Evolutionary conservation across 257 asterid genomes (phyloP), one percentile per base, ranked within the genome.

Genomic region (Solanum pennellii): DNA sequence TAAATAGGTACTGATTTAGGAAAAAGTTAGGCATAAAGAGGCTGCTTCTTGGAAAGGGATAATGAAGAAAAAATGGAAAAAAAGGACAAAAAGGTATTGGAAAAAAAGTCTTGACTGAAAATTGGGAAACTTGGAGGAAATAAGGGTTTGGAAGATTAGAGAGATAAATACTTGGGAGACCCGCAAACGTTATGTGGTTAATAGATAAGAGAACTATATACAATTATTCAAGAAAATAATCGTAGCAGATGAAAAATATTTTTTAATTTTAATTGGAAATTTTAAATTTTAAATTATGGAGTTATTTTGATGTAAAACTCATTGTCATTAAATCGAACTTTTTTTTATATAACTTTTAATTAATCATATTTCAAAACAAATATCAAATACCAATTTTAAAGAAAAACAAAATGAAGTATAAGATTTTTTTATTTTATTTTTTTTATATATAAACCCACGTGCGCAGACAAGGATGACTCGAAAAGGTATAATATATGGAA

Each of bases 391-490:
- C 35, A 0, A 33, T 33, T 0, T 0, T 0, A 1, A 6, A 27
- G 6, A 14, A 14, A 12, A 69, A 25, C 0, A 27, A 66, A 60
- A 60, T 9, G 3, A 60, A 60, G 7, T 62, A 33, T 33, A 33
- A 33, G 33, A 31, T 31, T 31, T 31, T 3, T 33, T 33, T 33
- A 31, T 33, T 33, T 33, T 33, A n/a, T n/a, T 33, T 33, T 3
- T 33, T 33, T 82, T n/a, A n/a, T 88, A 25, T 3, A 56, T 0
- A 93, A 60, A 90, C 76, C 56, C 93, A 94, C 94, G 96, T 93
- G 98, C 96, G 96, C 98, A 92, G 98, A 86, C 96, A 82, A 90
- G 5, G 85, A 87, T 23, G 98, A 94, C 95, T 82, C 3, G 56
- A 71, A 76, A 33, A 5, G 52, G 6, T 33, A 83, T 41, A 42